Evolutionary conservation across 1,284 basidiomycete genomes (phyloP).

Genomic region (Ceratobasidium sp.): DNA sequence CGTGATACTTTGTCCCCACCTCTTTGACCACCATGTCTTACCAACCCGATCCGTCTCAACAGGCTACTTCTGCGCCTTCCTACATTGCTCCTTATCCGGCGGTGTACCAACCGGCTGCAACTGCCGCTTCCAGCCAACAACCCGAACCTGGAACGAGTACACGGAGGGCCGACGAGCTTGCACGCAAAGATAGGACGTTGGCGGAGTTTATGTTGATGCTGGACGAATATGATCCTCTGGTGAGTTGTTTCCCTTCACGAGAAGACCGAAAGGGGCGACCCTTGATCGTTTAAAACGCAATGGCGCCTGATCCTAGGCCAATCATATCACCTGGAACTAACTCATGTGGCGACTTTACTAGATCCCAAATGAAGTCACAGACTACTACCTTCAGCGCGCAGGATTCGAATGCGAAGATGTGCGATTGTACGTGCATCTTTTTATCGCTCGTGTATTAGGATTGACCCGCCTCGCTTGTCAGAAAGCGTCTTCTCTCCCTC

Average conservation of each 20-base stretch:
- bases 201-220: constrained; percentile 96
- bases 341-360: constrained; percentile 49
- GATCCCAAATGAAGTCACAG: constrained; percentile 98
- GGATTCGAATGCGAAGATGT: constrained; percentile 97
- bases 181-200: constrained; percentile 85
- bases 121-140: constrained; percentile 11
- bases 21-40: constrained; percentile 33
- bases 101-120: constrained; percentile 8
- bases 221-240: constrained; percentile 95
- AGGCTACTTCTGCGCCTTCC: constrained; percentile 21
- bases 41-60: constrained; percentile 3
- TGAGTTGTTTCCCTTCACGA: constrained; percentile 51
- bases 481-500: constrained; percentile 91
- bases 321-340: constrained; percentile 1
- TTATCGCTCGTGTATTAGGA: not conserved
- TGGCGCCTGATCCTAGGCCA: no score
- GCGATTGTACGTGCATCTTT: constrained; percentile 68
- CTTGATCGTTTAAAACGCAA: no score
- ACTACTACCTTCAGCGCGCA: constrained; percentile 94
- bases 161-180: constrained; percentile 67
- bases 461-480: constrained; percentile 48
- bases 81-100: constrained; percentile 31
- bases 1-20: constrained; percentile 10
- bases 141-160: constrained; percentile 25
- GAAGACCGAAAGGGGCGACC: not conserved